These are phyloP conservation scores for Glycine latifolia DNA, from an alignment of 306 rosid species.

Conservation along the genomic window DNA sequence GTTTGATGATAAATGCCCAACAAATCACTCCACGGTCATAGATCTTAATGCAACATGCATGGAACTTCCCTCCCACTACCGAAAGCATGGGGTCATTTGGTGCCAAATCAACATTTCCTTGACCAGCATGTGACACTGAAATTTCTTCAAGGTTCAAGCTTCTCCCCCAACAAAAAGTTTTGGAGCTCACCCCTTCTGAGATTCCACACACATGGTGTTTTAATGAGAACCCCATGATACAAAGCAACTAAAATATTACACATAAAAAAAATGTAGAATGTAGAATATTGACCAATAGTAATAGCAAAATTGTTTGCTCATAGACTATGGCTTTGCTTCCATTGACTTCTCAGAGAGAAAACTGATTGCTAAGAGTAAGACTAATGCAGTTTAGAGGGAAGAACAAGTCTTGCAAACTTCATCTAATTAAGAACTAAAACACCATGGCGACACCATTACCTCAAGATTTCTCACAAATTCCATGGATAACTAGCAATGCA, in stretches of 20 bases:
- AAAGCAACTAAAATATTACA: not conserved
- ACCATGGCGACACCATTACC: conserved; percentile 6
- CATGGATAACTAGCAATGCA: conserved; percentile 36
- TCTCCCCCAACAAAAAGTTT: conserved; percentile 88
- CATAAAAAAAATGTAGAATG: conserved; percentile 24
- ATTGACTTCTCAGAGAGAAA: no score
- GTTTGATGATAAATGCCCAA: conserved; percentile 78
- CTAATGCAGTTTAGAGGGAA: conserved; percentile 17
- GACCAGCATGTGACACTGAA: conserved; percentile 49
- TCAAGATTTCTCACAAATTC: conserved; percentile 12
- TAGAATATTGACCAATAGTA: not conserved
- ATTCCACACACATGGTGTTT: conserved; percentile 79
- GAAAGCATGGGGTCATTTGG: conserved; percentile 79
- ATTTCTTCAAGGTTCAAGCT: conserved; percentile 74
- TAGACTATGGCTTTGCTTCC: not conserved
- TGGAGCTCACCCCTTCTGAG: conserved; percentile 65
- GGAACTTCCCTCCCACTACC: conserved; percentile 91
- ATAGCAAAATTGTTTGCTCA: not conserved
- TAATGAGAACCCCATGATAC: conserved; percentile 49
- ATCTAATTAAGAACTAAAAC: conserved; percentile 14
- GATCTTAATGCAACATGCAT: conserved; percentile 91
- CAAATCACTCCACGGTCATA: conserved; percentile 77
- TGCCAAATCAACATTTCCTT: conserved; percentile 73
- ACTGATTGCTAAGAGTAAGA: no score
- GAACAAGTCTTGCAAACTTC: not conserved